Evolutionary conservation across 2,329 filamentous ascomycete genomes (phyloP), one percentile per base, ranked within the genome.

Genomic region (Alternaria sp.): DNA sequence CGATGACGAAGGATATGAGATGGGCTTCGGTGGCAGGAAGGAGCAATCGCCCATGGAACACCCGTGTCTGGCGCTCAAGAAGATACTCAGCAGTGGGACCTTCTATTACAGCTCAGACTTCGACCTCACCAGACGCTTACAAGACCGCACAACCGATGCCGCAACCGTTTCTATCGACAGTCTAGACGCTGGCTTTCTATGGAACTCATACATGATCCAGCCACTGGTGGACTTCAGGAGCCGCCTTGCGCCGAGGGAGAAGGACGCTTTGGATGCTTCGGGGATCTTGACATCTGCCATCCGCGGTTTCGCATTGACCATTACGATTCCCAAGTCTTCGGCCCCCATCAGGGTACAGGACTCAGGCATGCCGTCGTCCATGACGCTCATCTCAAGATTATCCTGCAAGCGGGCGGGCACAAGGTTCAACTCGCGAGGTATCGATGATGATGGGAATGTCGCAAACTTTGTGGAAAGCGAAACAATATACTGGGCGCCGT

Each of bases 41-140:
- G 87, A 88, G 71, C 93, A 97, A 46, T 84, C 88, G 45, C 81
- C 89, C 25, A 80, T 92, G 28, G 94, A 97, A 75, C 94, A 97
- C 79, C 96, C 96, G 7, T 98, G 95, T 79, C 84, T 93, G 72
- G 92, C 96, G 49, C 81, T 99, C 63, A 94, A 95, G 80, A 98
- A 97, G 84, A 87, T 99, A 41, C 84, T 99, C 60, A 91, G 93
- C 76, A 94, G 96, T 78, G 94, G 95, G 25, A 97, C 92, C 28
- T 99, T 99, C 78, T 99, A 98, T 79, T 99, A 97, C 82, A 97
- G 94, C 77, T 93, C 93, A n/a, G 94, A 98, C 79, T 99, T 99
- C 79, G 95, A 99, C 78, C 84, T 99, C 53, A 99, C 96, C 4
- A 94, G 97, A 80, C 88, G 96, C 70, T 83, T 98, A 66, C 96